phyloP scores from a whole-genome alignment of 805 yeast species.

The Myxozyma mucilagina region DNA sequence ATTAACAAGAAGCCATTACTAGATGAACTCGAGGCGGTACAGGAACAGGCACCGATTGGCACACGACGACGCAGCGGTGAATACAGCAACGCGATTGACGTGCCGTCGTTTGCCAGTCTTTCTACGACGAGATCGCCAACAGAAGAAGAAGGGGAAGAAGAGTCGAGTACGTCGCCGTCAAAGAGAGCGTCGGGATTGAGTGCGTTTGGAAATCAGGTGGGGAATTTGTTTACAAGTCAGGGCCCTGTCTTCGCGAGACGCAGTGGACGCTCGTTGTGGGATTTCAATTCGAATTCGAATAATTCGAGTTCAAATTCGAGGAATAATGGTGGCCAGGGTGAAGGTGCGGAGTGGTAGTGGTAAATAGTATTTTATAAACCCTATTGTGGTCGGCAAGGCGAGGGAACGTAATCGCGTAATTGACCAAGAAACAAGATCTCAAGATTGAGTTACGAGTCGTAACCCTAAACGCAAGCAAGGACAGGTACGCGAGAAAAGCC shows the following conservation, averaged over 20 bases:
- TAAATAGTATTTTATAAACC: neutral
- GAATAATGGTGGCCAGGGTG: neutral
- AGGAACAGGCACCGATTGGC: slow-evolving; percentile 21
- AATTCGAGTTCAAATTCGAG: no score
- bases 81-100: neutral
- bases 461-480: no score
- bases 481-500: no score
- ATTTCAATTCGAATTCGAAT: slow-evolving; percentile 8
- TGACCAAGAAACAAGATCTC: no score
- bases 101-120: neutral
- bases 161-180: slow-evolving; percentile 5
- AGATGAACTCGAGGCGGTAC: neutral
- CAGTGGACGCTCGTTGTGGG: slow-evolving; percentile 19
- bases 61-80: slow-evolving; percentile 22
- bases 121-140: neutral
- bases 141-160: slow-evolving; percentile 3
- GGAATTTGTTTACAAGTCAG: slow-evolving; percentile 19
- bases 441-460: no score
- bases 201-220: slow-evolving; percentile 17
- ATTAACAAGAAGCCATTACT: neutral
- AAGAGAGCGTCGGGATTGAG: slow-evolving; percentile 1
- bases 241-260: slow-evolving; percentile 18
- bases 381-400: no score
- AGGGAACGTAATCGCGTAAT: no score
- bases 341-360: neutral